Conservation (phyloP, 1,284 basidiomycete genomes). For the Apiotrichum akiyoshidainum region DNA sequence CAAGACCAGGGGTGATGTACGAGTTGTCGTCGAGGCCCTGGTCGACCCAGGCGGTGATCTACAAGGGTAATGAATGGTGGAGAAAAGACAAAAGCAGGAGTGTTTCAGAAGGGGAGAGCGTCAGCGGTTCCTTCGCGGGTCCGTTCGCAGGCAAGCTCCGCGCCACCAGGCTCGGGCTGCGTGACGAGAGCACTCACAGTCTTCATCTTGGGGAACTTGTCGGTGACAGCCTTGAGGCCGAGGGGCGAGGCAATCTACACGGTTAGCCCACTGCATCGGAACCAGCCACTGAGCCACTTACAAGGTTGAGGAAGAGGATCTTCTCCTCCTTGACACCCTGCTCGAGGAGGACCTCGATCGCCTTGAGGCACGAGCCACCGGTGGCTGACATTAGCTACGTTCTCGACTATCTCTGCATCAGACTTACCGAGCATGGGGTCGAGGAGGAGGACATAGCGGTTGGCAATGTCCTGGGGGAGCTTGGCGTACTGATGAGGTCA, state of each 20-base stretch:
- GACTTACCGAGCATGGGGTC: slow-evolving; percentile 92
- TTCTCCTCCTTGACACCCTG: slow-evolving; percentile 75
- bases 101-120: not conserved
- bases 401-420: not conserved
- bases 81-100: not conserved
- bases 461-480: slow-evolving; percentile 88
- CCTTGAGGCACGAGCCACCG: slow-evolving; percentile 95
- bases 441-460: slow-evolving; percentile 86
- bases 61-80: not conserved
- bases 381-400: slow-evolving; percentile 62
- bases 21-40: slow-evolving; percentile 74
- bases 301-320: slow-evolving; percentile 96
- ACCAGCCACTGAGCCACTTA: slow-evolving; percentile 46
- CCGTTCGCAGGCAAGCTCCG: no score
- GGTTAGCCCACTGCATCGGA: slow-evolving; percentile 4
- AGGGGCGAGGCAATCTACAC: slow-evolving; percentile 82
- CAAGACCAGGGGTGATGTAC: slow-evolving; percentile 73
- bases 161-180: no score
- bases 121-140: no score
- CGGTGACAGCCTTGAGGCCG: slow-evolving; percentile 78
- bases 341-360: slow-evolving; percentile 87
- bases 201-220: slow-evolving; percentile 72
- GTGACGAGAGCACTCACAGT: slow-evolving; percentile 60
- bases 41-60: slow-evolving; percentile 96
- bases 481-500: slow-evolving; percentile 56